These are phyloP conservation scores for Sinapis alba DNA, from an alignment of 441 rosid genomes.

Conservation along the genomic window DNA sequence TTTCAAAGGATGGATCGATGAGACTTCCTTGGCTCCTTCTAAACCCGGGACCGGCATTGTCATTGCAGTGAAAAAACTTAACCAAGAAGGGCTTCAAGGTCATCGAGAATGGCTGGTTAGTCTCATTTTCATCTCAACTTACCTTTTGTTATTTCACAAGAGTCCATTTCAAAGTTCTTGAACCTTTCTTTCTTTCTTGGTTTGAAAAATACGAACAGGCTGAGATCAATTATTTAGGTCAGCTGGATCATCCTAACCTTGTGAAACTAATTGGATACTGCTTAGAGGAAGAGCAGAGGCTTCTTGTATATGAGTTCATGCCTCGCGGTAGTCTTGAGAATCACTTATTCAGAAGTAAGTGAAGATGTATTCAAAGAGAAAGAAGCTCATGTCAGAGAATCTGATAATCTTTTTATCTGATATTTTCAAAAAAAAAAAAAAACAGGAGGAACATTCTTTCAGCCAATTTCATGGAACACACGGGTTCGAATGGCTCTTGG, in stretches of 20 bases:
- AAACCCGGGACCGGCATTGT: slow-evolving; percentile 60
- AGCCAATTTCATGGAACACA: slow-evolving; percentile 60
- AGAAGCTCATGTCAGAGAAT: slow-evolving; percentile 3
- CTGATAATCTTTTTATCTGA: neutral
- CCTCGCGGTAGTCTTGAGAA: slow-evolving; percentile 69
- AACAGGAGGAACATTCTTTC: slow-evolving; percentile 63
- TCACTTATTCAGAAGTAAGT: slow-evolving; percentile 67
- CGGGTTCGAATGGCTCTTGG: slow-evolving; percentile 64
- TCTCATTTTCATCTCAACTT: too few relatives aligned
- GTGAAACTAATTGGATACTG: slow-evolving; percentile 69
- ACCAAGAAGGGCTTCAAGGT: slow-evolving; percentile 60
- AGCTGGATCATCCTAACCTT: slow-evolving; percentile 65
- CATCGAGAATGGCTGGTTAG: slow-evolving; percentile 63
- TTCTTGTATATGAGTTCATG: slow-evolving; percentile 68
- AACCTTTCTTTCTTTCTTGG: neutral
- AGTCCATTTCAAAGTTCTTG: slow-evolving; percentile 6
- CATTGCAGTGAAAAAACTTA: slow-evolving; percentile 58
- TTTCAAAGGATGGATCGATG: slow-evolving; percentile 79
- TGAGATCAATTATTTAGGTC: slow-evolving; percentile 68
- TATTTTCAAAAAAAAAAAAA: slow-evolving; percentile 30
- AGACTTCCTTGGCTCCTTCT: slow-evolving; percentile 50
- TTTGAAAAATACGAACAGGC: too few relatives aligned
- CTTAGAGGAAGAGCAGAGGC: slow-evolving; percentile 67
- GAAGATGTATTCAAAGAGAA: neutral
- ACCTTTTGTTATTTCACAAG: neutral